phyloP scores from a whole-genome alignment of 2,329 filamentous ascomycete species.

The Atkinsonella hypoxylon region DNA sequence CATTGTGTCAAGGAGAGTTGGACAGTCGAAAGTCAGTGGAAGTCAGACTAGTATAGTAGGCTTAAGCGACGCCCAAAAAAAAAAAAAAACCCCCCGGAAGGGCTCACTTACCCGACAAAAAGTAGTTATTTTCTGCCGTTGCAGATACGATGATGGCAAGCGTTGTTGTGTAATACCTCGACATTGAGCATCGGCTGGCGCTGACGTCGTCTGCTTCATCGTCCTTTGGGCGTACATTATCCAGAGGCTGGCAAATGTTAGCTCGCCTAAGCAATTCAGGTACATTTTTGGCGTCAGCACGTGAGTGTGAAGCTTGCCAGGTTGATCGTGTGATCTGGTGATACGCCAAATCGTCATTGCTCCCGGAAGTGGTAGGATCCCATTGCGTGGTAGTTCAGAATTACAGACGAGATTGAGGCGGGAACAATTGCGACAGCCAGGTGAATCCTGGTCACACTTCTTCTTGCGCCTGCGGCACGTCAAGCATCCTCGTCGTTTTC shows the following conservation, averaged over 20 bases:
- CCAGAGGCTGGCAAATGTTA: not conserved
- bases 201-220: slow-evolving; percentile 3
- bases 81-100: not conserved
- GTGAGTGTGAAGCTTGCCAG: not conserved
- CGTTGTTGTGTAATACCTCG: slow-evolving; percentile 10
- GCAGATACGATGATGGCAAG: slow-evolving; percentile 6
- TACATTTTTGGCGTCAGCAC: not conserved
- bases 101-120: slow-evolving; percentile 9
- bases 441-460: slow-evolving; percentile 10
- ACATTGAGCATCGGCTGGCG: slow-evolving; percentile 7
- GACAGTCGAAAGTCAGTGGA: slow-evolving; percentile 13
- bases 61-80: not conserved
- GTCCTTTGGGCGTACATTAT: not conserved
- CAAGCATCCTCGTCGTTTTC: slow-evolving; percentile 12
- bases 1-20: slow-evolving; percentile 10
- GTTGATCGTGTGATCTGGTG: not conserved
- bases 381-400: slow-evolving; percentile 7
- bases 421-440: slow-evolving; percentile 10
- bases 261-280: not conserved
- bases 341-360: not conserved
- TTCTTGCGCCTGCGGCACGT: slow-evolving; percentile 13
- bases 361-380: not conserved
- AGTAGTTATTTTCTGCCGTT: slow-evolving; percentile 11
- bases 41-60: slow-evolving; percentile 7
- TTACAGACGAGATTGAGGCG: slow-evolving; percentile 11